Evolutionary conservation across 169 alveolate genomes (phyloP).

Genomic region (Eimeria acervulina): DNA sequence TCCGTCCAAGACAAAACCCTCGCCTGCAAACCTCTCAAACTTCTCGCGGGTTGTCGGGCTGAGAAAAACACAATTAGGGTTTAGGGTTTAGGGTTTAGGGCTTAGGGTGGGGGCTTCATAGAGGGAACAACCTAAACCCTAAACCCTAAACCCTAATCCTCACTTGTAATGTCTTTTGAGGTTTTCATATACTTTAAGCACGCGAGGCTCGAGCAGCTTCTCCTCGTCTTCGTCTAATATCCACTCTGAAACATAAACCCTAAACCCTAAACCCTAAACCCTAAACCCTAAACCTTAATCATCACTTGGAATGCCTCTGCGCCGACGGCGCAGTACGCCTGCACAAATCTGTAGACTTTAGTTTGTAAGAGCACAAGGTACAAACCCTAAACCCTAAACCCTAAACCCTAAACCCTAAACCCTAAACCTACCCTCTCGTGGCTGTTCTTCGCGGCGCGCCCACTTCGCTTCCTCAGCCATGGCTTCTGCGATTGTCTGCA

Average conservation of each 20-base stretch:
- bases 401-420: constrained; percentile 65
- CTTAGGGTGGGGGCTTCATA: not conserved
- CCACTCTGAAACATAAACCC: constrained; percentile 40
- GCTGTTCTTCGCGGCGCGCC: constrained; percentile 1
- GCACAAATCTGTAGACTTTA: not conserved
- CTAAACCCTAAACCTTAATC: constrained; percentile 46
- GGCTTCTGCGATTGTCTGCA: constrained; percentile 53
- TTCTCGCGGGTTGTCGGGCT: constrained; percentile 17
- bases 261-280: constrained; percentile 51
- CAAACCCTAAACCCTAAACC: constrained; percentile 41
- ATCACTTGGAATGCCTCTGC: too few relatives aligned
- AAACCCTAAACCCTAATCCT: constrained; percentile 23
- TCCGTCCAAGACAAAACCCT: not conserved
- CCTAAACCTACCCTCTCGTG: constrained; percentile 32
- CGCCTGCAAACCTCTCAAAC: constrained; percentile 53
- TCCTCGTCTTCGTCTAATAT: constrained; percentile 28
- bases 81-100: constrained; percentile 67
- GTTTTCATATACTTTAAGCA: not conserved
- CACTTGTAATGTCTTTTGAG: constrained; percentile 29
- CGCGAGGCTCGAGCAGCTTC: not conserved
- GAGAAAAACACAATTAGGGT: not conserved
- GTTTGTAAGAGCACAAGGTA: not conserved
- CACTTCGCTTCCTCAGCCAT: constrained; percentile 38
- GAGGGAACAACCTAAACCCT: not conserved
- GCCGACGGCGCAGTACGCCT: too few relatives aligned